Conservation (phyloP, 352 stramenopile species). For the Pythium phragmitis region DNA sequence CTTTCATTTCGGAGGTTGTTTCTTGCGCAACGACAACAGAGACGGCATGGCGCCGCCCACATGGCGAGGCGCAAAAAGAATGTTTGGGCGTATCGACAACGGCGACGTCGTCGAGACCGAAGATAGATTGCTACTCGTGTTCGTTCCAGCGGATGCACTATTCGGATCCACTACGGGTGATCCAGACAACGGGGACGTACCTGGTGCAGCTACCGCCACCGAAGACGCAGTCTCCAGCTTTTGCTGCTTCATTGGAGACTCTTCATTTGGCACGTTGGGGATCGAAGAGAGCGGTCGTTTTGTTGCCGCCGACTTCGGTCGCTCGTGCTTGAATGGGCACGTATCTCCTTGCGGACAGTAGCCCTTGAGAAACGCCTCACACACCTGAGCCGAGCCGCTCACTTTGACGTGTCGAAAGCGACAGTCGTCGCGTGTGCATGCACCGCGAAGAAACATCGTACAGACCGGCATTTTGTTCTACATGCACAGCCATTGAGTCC, state of each 20-base stretch:
- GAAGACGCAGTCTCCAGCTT: constrained; percentile 4
- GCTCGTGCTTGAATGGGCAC: constrained; percentile 66
- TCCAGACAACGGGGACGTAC: constrained; percentile 14
- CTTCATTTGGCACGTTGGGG: neutral
- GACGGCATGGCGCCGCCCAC: constrained; percentile 32
- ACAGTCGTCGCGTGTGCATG: constrained; percentile 71
- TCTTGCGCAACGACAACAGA: constrained; percentile 39
- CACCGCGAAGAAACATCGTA: constrained; percentile 70
- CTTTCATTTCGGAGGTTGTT: constrained; percentile 9
- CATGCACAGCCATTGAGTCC: neutral
- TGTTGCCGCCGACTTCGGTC: constrained; percentile 15
- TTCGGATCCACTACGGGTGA: constrained; percentile 1
- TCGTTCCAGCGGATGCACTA: neutral
- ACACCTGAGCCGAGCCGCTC: constrained; percentile 56
- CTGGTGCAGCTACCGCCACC: neutral
- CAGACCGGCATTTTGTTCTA: constrained; percentile 87
- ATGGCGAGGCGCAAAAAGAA: constrained; percentile 60
- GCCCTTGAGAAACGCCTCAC: constrained; percentile 61
- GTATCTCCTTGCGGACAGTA: constrained; percentile 56
- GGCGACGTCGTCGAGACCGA: neutral
- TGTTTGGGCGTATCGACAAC: constrained; percentile 26
- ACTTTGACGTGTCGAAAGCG: constrained; percentile 86
- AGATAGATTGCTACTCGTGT: constrained; percentile 7
- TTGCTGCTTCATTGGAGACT: constrained; percentile 3
- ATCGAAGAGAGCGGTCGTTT: constrained; percentile 17